Evolutionary conservation across 2,329 filamentous ascomycete species (phyloP), one percentile per base, ranked within the genome.

Genomic region (Hymenoscyphus salicellus): DNA sequence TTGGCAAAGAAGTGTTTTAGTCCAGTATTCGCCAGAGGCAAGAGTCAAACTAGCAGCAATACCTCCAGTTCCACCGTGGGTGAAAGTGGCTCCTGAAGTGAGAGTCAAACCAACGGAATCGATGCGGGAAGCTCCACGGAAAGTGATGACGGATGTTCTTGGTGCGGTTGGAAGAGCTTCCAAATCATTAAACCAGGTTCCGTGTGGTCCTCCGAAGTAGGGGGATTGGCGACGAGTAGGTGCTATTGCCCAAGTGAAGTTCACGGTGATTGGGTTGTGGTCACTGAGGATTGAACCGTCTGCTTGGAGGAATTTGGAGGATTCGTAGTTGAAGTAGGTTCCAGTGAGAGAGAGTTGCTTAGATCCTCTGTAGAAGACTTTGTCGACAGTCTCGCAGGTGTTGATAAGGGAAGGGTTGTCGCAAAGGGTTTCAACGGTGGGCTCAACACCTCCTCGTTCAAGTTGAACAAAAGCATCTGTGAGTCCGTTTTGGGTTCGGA

Each of bases 341-440:
- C 84, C 83, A 0, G 72, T 68, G 2, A 88, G 78, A 33, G 71
- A 72, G 4, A 86, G 68, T 3, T 81, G 69, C n/a, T 79, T 70
- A 20, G 79, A 80, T 36, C 80, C 79, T 43, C 86, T 82, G 77
- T 85, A 89, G 69, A 73, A 70, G 57, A 88, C 78, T 76, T 90
- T 90, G 76, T 90, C 88, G 43, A 90, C 86, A 2, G 83, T 85
- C 77, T 90, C 88, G 75, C 88, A 90, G 4, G 75, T 73, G 71
- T 80, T 80, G 57, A 76, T 80, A 0, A 78, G 78, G 33, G 81
- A 81, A 0, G 87, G 87, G 69, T 87, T 88, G n/a, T 75, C 75
- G 75, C 88, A 90, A 17, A 84, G 63, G 2, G 77, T 66, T 59
- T 74, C 74, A 33, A 71, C 69, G 14, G 77, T 74, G 0, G 85